Conservation (phyloP, 2,329 filamentous ascomycete genomes). For the Xylaria sp. region DNA sequence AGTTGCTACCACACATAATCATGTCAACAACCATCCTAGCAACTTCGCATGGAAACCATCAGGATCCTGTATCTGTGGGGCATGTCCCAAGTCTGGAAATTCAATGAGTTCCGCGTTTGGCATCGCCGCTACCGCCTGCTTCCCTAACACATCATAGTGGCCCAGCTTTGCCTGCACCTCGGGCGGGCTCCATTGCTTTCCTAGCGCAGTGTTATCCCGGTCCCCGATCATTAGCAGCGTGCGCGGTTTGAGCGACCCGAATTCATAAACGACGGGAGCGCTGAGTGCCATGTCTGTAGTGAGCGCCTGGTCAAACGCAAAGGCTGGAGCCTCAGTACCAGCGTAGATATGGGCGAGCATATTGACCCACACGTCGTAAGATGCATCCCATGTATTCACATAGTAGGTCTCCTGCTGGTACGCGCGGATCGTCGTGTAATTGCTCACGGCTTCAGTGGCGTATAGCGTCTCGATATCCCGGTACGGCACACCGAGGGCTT, state of each 20-base stretch:
- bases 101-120: constrained; percentile 52
- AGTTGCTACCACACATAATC: constrained; percentile 1
- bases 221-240: constrained; percentile 58
- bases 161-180: constrained; percentile 53
- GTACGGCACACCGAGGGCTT: constrained; percentile 55
- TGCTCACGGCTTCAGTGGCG: constrained; percentile 47
- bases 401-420: constrained; percentile 58
- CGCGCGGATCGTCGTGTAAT: constrained; percentile 50
- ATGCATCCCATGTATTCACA: constrained; percentile 52
- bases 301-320: constrained; percentile 54
- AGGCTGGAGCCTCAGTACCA: constrained; percentile 49
- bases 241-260: constrained; percentile 50
- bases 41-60: constrained; percentile 53
- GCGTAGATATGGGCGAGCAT: constrained; percentile 61
- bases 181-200: constrained; percentile 56
- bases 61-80: constrained; percentile 59
- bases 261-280: constrained; percentile 57
- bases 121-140: constrained; percentile 50
- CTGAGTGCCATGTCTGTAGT: constrained; percentile 62
- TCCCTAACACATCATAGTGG: constrained; percentile 56
- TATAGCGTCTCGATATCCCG: constrained; percentile 48
- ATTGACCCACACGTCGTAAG: constrained; percentile 60
- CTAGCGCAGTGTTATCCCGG: constrained; percentile 60
- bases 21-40: constrained; percentile 50
- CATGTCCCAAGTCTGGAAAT: constrained; percentile 56